phyloP scores from a whole-genome alignment of 495 filamentous ascomycete genomes.

The Talaromyces wortmannii region DNA sequence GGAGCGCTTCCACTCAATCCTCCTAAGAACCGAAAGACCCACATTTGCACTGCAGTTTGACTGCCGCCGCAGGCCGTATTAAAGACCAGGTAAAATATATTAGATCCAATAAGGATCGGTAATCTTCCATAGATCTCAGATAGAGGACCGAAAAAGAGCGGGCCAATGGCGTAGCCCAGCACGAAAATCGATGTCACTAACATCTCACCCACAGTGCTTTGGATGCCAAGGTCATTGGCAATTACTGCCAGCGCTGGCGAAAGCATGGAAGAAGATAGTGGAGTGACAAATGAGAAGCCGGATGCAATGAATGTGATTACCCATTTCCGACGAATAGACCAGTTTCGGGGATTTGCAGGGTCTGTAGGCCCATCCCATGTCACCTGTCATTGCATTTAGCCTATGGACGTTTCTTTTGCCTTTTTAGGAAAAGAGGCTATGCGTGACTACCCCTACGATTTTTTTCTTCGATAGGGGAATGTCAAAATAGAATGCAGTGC shows the following conservation, averaged over 20 bases:
- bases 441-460: too few relatives aligned
- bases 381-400: slow-evolving; percentile 18
- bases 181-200: slow-evolving; percentile 52
- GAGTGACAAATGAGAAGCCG: slow-evolving; percentile 65
- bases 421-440: too few relatives aligned
- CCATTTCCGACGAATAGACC: slow-evolving; percentile 44
- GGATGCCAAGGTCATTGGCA: slow-evolving; percentile 52
- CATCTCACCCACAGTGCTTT: slow-evolving; percentile 43
- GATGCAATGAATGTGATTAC: slow-evolving; percentile 49
- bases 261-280: slow-evolving; percentile 64
- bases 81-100: slow-evolving; percentile 50
- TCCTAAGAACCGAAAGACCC: slow-evolving; percentile 41
- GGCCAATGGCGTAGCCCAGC: slow-evolving; percentile 45
- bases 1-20: slow-evolving; percentile 12
- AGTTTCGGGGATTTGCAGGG: background rate
- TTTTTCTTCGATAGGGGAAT: too few relatives aligned
- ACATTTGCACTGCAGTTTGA: slow-evolving; percentile 18
- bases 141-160: slow-evolving; percentile 54
- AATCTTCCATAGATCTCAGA: slow-evolving; percentile 60
- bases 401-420: too few relatives aligned
- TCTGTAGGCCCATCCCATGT: slow-evolving; percentile 32
- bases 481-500: too few relatives aligned
- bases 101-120: slow-evolving; percentile 41
- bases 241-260: slow-evolving; percentile 57
- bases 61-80: slow-evolving; percentile 30